Evolutionary conservation across 768 basidiomycete species (phyloP).

Genomic region (Termitomyces sp.): DNA sequence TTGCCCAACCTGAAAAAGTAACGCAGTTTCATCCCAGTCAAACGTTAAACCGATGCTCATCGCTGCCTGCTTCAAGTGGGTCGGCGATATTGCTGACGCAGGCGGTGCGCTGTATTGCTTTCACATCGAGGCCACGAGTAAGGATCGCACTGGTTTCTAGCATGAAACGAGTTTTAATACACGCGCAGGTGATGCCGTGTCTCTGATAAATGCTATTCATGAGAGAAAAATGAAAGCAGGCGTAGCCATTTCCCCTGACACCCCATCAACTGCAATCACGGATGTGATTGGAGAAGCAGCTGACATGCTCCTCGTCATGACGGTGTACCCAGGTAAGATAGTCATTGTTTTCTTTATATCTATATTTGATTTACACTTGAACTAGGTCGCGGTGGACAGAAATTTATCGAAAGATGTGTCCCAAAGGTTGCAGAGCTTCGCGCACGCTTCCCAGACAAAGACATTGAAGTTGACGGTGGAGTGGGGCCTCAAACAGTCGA

Average conservation of each 20-base stretch:
- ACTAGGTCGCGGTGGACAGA: conserved; percentile 88
- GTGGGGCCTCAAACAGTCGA: conserved; percentile 89
- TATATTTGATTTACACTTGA: not conserved
- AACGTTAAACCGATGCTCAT: not conserved
- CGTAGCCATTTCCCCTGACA: conserved; percentile 95
- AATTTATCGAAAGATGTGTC: conserved; percentile 89
- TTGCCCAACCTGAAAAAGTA: conserved; percentile 86
- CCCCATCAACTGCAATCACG: conserved; percentile 82
- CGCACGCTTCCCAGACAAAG: conserved; percentile 83
- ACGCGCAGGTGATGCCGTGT: conserved; percentile 53
- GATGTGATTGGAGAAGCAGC: conserved; percentile 77
- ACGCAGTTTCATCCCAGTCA: not conserved
- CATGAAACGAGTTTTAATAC: not conserved
- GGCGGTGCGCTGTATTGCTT: conserved; percentile 96
- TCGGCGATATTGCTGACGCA: conserved; percentile 91
- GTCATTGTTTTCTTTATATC: not conserved
- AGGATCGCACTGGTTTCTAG: conserved; percentile 19
- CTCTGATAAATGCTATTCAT: conserved; percentile 79
- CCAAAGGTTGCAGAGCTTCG: conserved; percentile 91
- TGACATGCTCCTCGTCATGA: conserved; percentile 98
- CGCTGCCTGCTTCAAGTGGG: conserved; percentile 64
- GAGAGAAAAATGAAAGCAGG: conserved; percentile 88
- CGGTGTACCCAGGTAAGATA: conserved; percentile 83
- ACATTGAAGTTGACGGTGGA: conserved; percentile 98
- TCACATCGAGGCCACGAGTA: conserved; percentile 91